A percentile compares a stretch with the other conserved stretches of the same genome.
Evolutionary conservation across 2,329 filamentous ascomycete genomes (phyloP).

Genomic region (Pseudogymnoascus sp.): DNA sequence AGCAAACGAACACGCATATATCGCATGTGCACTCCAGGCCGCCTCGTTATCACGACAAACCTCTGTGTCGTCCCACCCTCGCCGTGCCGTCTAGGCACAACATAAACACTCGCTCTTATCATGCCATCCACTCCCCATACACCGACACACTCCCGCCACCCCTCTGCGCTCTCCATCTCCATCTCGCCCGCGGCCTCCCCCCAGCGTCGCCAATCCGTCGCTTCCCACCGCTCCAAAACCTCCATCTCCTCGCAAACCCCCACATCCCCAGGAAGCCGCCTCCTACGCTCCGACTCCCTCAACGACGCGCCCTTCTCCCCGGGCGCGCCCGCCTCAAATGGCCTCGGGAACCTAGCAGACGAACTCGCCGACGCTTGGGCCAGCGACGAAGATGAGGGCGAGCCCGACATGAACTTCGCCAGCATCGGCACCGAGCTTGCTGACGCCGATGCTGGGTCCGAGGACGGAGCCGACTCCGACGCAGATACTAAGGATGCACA

Average conservation of each 20-base stretch:
- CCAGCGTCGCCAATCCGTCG: background rate
- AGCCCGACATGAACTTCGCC: slow-evolving; percentile 33
- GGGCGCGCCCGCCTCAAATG: slow-evolving; percentile 38
- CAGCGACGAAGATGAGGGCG: slow-evolving; percentile 54
- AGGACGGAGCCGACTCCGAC: background rate
- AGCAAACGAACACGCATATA: background rate
- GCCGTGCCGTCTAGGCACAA: background rate
- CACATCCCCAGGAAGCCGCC: background rate
- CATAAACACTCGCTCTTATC: background rate
- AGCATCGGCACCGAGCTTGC: slow-evolving; percentile 13
- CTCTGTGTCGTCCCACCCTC: background rate
- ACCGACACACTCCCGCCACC: background rate
- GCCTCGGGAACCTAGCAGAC: slow-evolving; percentile 70
- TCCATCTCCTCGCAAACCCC: background rate
- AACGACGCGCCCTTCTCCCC: slow-evolving; percentile 26
- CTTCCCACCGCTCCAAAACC: background rate
- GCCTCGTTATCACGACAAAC: slow-evolving; percentile 2
- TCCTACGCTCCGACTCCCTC: slow-evolving; percentile 20
- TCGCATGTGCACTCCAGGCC: background rate
- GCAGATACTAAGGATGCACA: background rate
- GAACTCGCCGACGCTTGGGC: slow-evolving; percentile 68
- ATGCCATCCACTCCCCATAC: slow-evolving; percentile 1
- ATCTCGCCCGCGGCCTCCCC: background rate
- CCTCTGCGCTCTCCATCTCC: background rate
- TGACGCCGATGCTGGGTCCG: background rate